Base-by-base conservation (phyloP, 768 basidiomycete genomes). In the Leccinum truebloodii region DNA sequence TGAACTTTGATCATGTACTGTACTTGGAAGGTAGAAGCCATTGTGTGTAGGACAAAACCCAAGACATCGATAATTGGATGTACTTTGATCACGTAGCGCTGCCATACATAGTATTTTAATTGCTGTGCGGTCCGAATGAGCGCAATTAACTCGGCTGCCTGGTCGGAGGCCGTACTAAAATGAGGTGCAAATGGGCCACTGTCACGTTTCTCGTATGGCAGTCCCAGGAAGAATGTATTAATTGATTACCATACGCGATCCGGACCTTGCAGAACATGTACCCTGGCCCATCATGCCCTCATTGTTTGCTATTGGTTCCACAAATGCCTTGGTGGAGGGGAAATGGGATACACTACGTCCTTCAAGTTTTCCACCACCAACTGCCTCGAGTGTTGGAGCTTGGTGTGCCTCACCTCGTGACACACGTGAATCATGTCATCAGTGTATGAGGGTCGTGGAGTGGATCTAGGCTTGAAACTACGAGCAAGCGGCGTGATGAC, bases 381-480 rank as follows among this genome's bases (percentile, higher is more conserved):
- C n/a, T 2, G 7, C 41, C 26, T 51, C 28, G 55, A 35, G 37
- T 55, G 9, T 41, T 14, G 52, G 34, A 52, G 51, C 46, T 57
- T 35, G 22, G 34, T 46, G 12, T 20, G 53, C 55, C 63, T 56
- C 54, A 24, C 46, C 18, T 37, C 24, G 22, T 32, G 51, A 59
- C 51, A 44, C 68, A 63, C 28, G 50, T 54, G 41, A 49, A 57
- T 59, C 61, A 57, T 61, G 37, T 50, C 59, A 12, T 37, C n/a
- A 14, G 6, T 16, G 28, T 52, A 52, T 48, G 54, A 24, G 59
- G 52, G 50, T 60, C 52, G 57, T 55, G 60, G 34, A 39, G 18
- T 56, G 30, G 32, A 61, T 48, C 66, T 62, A 41, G 63, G 13
- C 57, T 54, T 34, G 14, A 35, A 55, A 41, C 59, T 69, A 70